Evolutionary conservation across 2,329 filamentous ascomycete genomes (phyloP), one percentile per base, ranked within the genome.

Genomic region (Aspergillaceae sp.): DNA sequence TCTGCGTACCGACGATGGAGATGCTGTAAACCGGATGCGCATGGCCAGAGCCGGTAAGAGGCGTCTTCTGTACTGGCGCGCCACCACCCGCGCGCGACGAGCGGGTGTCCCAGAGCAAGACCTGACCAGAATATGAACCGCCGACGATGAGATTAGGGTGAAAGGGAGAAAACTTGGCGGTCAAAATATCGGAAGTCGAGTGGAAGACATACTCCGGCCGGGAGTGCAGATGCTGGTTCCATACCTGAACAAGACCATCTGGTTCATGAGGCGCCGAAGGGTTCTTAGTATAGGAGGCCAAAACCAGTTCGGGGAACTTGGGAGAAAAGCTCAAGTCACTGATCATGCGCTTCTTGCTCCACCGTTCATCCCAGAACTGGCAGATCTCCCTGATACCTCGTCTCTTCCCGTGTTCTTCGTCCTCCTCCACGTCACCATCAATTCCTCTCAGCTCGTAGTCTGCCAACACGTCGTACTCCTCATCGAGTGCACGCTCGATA

Each of bases 301-400:
- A 80, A 41, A 98, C 75, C 33, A 98, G 79, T 69, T 98, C 92
- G 28, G 87, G 87, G 60, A 92, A 94, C 74, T 95, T 95, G 45
- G 88, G 86, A 40, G 91, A 97, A 69, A 96, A 98, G 70, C 91
- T 87, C 57, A 98, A 82, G 59, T 89, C 86, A 64, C 87, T 96
- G 62, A 98, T 85, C 86, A 96, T 96, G 54, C 90, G 84, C 72
- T 96, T 95, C 74, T 94, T 94, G 61, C 88, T 94, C 86, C 91
- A 96, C 63, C 89, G 80, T 50, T 94, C 86, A 61, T 96, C 90
- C 69, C 87, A 95, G 67, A 97, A 96, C 59, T 96, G 91, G 33
- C 86, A 83, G 42, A 95, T 76, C 67, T 98, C 90, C 64, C 87
- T 91, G 40, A 74, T 67, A 7, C 66, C 62, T 51, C 68, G 64